Evolutionary conservation across 228 moss, liverwort and hornwort species (phyloP).

Genomic region (Sphagnum fallax): DNA sequence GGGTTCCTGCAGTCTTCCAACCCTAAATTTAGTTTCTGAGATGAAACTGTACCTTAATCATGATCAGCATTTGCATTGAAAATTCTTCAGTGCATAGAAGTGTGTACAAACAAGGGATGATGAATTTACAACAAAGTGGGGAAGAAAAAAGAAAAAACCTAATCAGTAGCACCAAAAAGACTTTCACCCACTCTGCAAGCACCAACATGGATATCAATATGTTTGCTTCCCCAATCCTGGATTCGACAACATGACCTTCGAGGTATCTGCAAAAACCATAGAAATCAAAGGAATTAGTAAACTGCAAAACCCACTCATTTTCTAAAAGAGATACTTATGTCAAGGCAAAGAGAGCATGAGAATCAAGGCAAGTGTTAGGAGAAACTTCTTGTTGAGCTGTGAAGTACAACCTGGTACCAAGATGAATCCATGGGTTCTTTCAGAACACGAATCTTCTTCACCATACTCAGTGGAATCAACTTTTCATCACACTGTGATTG

Average conservation of each 20-base stretch:
- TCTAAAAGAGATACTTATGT: too few relatives aligned
- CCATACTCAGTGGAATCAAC: slow-evolving; percentile 26
- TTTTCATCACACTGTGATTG: slow-evolving; percentile 23
- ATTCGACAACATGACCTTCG: slow-evolving; percentile 46
- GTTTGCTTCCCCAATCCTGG: slow-evolving; percentile 27
- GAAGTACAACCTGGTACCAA: slow-evolving; percentile 34
- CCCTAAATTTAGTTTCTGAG: too few relatives aligned
- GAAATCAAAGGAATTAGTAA: background rate
- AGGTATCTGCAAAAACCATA: slow-evolving; percentile 24
- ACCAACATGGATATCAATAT: slow-evolving; percentile 31
- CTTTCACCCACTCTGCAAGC: slow-evolving; percentile 36
- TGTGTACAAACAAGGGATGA: too few relatives aligned
- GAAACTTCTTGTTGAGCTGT: background rate
- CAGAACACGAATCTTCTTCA: slow-evolving; percentile 27
- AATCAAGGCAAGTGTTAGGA: background rate
- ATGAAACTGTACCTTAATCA: too few relatives aligned
- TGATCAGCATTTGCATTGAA: too few relatives aligned
- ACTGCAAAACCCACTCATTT: too few relatives aligned
- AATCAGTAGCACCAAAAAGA: slow-evolving; percentile 11
- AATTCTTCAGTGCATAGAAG: too few relatives aligned
- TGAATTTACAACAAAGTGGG: too few relatives aligned
- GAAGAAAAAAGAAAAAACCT: too few relatives aligned
- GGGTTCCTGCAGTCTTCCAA: too few relatives aligned
- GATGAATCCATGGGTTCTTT: slow-evolving; percentile 22
- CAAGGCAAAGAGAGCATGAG: background rate